Percentiles rank a stretch among this genome's conserved stretches.
These are phyloP conservation scores for Brassica juncea DNA, from an alignment of 345 rosid genomes.

Conservation along the genomic window DNA sequence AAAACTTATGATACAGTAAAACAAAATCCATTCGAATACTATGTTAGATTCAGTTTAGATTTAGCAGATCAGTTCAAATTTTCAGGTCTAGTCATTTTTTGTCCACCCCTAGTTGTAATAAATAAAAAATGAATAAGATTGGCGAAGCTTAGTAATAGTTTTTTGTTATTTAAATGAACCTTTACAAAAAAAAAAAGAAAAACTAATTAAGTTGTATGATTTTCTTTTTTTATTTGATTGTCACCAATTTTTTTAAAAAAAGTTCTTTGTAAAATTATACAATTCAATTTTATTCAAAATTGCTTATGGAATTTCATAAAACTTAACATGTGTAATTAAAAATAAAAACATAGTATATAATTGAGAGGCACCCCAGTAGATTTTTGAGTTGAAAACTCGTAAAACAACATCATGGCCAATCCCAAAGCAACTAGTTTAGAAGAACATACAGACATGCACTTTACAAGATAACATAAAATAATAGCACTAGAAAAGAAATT, in stretches of 20 bases:
- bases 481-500: background rate
- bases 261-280: background rate
- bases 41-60: background rate
- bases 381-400: background rate
- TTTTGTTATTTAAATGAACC: background rate
- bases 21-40: background rate
- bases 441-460: constrained; percentile 24
- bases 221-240: background rate
- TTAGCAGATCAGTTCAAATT: background rate
- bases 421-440: constrained; percentile 22
- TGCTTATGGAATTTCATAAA: background rate
- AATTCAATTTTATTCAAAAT: background rate
- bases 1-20: background rate
- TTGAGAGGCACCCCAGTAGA: background rate
- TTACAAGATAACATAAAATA: constrained; percentile 2
- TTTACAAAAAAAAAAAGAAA: background rate
- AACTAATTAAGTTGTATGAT: background rate
- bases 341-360: background rate
- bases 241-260: background rate
- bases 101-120: background rate
- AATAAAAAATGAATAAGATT: background rate
- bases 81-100: background rate
- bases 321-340: background rate
- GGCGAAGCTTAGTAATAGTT: background rate
- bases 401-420: constrained; percentile 8